Evolutionary conservation across 2,329 filamentous ascomycete genomes (phyloP), one percentile per base, ranked within the genome.

Genomic region (Juglanconis oblonga): DNA sequence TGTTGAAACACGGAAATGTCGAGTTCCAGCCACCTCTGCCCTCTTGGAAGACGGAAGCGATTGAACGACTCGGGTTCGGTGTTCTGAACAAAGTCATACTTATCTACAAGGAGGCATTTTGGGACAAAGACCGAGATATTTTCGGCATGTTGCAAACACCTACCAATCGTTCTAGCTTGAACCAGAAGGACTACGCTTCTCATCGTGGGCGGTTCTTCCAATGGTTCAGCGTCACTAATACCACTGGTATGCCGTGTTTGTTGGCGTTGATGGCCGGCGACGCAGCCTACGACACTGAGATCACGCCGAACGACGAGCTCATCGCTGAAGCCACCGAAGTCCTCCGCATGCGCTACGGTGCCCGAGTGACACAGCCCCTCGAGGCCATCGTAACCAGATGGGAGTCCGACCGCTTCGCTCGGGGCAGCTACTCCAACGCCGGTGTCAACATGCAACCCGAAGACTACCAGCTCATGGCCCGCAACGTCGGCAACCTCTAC

Each of bases 181-280:
- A 87, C 49, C 92, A 96, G 68, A 83, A 84, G 54, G 90, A 97
- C 65, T 98, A 98, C 69, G 80, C 87, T 5, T 79, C 83, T 3
- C 87, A 87, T 63, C 86, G 94, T 56, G 94, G 94, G n/a, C 88
- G 93, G 31, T 97, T 97, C 75, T 99, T 98, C 69, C 86, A 99
- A 67, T 98, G 97, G 85, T 98, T 97, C 85, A 98, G 99, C 68
- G 92, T 92, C 57, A 89, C 92, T 62, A 91, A 92, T 67, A 96
- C 91, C 3, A 92, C 90, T 50, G 96, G 96, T 1, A 79, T 96
- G 40, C 95, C 91, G 1, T 92, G 92, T 55, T 81, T 97, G 31
- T 87, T 98, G 62, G 95, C 92, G 8, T 82, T 99, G 33, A 97
- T 99, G 94, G 94, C 94, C 53, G 95, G 95, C 29, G 91, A 97